These are phyloP conservation scores for Paramecium tetraurelia DNA, from an alignment of 73 alveolate species.

Conservation along the genomic window DNA sequence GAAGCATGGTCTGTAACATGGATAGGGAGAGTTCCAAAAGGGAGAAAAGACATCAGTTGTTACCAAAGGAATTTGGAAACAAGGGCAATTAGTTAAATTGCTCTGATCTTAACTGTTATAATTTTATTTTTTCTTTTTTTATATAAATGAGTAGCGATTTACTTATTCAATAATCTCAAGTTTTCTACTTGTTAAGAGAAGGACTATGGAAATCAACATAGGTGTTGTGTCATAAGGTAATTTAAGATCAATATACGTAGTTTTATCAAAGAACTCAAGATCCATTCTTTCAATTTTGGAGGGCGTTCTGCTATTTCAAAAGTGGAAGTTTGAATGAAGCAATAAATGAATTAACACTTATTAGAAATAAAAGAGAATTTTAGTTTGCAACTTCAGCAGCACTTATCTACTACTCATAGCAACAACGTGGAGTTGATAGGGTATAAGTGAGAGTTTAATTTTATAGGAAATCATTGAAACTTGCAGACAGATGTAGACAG, in stretches of 20 bases:
- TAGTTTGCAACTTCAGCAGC: conserved; percentile 88
- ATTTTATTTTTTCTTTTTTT: neutral
- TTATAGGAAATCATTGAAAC: conserved; percentile 76
- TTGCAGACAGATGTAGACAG: conserved; percentile 66
- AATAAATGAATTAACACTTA: conserved; percentile 88
- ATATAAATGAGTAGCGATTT: conserved; percentile 29
- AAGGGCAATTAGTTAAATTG: neutral
- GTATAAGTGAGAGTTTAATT: conserved; percentile 21
- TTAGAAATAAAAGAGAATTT: conserved; percentile 89
- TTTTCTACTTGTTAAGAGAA: conserved; percentile 9
- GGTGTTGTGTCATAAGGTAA: conserved; percentile 19
- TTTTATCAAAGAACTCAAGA: conserved; percentile 92
- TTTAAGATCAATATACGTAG: conserved; percentile 54
- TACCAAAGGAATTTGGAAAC: conserved; percentile 8
- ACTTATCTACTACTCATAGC: conserved; percentile 82
- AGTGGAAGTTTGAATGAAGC: conserved; percentile 97
- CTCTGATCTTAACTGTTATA: neutral
- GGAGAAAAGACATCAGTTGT: neutral
- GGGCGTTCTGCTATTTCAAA: conserved; percentile 90
- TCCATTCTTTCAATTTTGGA: conserved; percentile 96
- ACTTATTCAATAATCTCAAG: conserved; percentile 10
- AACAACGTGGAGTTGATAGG: conserved; percentile 88
- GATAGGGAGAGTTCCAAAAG: conserved; percentile 59
- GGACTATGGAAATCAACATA: conserved; percentile 10
- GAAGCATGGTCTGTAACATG: conserved; percentile 69